Conservation (phyloP, 2,329 filamentous ascomycete species). For the Geosmithia putterillii region DNA sequence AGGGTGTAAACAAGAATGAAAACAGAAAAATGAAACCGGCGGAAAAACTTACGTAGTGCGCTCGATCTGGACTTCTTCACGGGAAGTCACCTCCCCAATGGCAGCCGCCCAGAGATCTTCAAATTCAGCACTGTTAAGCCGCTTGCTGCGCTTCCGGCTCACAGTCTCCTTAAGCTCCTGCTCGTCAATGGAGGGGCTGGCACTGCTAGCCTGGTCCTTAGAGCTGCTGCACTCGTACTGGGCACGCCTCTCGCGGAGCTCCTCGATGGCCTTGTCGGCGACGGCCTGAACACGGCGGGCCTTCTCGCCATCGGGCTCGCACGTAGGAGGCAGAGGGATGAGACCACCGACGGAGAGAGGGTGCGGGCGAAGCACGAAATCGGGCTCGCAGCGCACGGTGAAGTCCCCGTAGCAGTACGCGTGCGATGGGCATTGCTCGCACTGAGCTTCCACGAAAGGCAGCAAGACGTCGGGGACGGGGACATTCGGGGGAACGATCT, state of each 20-base stretch:
- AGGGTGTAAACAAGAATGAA: slow-evolving; percentile 2
- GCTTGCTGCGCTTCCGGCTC: slow-evolving; percentile 63
- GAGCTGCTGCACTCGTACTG: slow-evolving; percentile 82
- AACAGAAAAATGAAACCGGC: slow-evolving; percentile 6
- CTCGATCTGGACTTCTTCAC: slow-evolving; percentile 46
- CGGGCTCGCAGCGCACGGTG: slow-evolving; percentile 67
- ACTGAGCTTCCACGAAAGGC: slow-evolving; percentile 62
- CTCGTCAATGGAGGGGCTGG: slow-evolving; percentile 49
- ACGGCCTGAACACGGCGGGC: slow-evolving; percentile 76
- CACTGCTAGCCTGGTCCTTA: slow-evolving; percentile 45
- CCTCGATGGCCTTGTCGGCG: slow-evolving; percentile 76
- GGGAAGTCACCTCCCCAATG: slow-evolving; percentile 55
- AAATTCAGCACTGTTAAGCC: slow-evolving; percentile 79
- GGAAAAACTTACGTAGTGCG: slow-evolving; percentile 37
- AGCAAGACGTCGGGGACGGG: slow-evolving; percentile 61
- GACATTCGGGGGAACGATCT: slow-evolving; percentile 34
- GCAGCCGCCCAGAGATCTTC: slow-evolving; percentile 75
- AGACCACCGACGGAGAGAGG: slow-evolving; percentile 72
- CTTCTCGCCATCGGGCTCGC: slow-evolving; percentile 90
- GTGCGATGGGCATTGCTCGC: slow-evolving; percentile 82
- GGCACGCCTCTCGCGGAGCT: slow-evolving; percentile 72
- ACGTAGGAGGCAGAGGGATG: slow-evolving; percentile 77
- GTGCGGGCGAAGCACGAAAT: slow-evolving; percentile 77
- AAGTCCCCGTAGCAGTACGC: slow-evolving; percentile 78
- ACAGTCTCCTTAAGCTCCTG: slow-evolving; percentile 68